Base-by-base conservation (phyloP, 225 moss, liverwort and hornwort genomes). In the Sphagnum tenellum region DNA sequence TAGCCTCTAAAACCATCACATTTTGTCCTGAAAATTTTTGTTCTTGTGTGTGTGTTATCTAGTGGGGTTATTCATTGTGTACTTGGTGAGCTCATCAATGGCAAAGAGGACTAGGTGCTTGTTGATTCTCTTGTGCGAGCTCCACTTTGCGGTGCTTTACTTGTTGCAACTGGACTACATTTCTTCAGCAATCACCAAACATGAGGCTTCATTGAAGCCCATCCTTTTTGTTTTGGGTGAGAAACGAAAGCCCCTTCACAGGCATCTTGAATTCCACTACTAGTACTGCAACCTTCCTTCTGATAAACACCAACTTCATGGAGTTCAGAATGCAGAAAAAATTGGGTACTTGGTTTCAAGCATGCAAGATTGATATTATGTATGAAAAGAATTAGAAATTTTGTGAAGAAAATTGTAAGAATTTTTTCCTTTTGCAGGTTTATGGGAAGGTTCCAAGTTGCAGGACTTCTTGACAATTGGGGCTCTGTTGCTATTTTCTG, bases 81-180 rank as follows among this genome's bases (percentile, higher is more conserved):
- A 79, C 46, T 60, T 79, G 76, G 75, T 79, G 63, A 72, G 76
- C 55, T 76, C 79, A 45, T 76, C 79, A 51, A 70, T 79, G 12
- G 79, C 68, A 62, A 72, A 61, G 59, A 57, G 69, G 60, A 72
- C 75, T 11, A 62, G 79, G 48, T 76, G 73, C 58, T 72, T 59
- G 49, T 59, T 79, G 62, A 72, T 79, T 61, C 63, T 79, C 9
- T 52, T 79, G 8, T 79, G 79, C 59, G 79, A 79, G 60, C 61
- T 79, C 62, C 79, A 79, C 62, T 65, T 79, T 63, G 79, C 79
- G 46, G 72, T 73, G 51, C 72, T 79, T 46, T 79, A 79, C 60
- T 60, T 79, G 46, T 67, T 79, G 62, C 75, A 73, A 46, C 63
- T 79, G 52, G 79, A 79, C 46, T 79, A 76, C 76, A 72, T 79